phyloP scores from a whole-genome alignment of 2,329 filamentous ascomycete genomes.

The Sarocladium oryzae region DNA sequence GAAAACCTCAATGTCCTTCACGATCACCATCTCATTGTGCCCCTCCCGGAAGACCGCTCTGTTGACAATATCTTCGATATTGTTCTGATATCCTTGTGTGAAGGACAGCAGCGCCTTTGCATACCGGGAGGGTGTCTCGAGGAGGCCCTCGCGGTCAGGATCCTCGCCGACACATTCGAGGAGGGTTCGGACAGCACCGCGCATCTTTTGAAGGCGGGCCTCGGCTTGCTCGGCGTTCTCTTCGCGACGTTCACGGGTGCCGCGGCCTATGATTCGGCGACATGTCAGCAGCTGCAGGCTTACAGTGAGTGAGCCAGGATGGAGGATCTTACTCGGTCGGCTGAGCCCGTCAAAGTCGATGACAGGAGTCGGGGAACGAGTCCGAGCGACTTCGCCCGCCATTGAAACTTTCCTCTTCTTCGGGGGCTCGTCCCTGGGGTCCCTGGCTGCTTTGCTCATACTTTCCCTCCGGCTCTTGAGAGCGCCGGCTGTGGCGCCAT shows the following conservation, averaged over 20 bases:
- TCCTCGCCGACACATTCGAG: conserved; percentile 66
- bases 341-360: conserved; percentile 58
- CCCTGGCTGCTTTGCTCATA: conserved; percentile 54
- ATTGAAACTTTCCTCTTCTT: conserved; percentile 23
- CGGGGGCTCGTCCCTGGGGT: conserved; percentile 49
- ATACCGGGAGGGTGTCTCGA: conserved; percentile 74
- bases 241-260: conserved; percentile 57
- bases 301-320: not conserved
- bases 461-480: conserved; percentile 42
- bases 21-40: conserved; percentile 94
- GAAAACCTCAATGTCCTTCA: conserved; percentile 84
- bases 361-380: conserved; percentile 41
- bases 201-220: conserved; percentile 50
- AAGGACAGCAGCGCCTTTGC: conserved; percentile 94
- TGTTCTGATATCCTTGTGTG: conserved; percentile 95
- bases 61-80: conserved; percentile 86
- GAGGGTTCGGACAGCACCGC: conserved; percentile 57
- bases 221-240: conserved; percentile 40
- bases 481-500: conserved; percentile 23
- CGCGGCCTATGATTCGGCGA: conserved; percentile 38
- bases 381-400: conserved; percentile 2
- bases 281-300: conserved; percentile 14
- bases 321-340: conserved; percentile 40
- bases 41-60: conserved; percentile 92
- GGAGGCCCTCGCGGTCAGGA: conserved; percentile 56